phyloP scores from a whole-genome alignment of 768 basidiomycete genomes.

The Boletus coccyginus region DNA sequence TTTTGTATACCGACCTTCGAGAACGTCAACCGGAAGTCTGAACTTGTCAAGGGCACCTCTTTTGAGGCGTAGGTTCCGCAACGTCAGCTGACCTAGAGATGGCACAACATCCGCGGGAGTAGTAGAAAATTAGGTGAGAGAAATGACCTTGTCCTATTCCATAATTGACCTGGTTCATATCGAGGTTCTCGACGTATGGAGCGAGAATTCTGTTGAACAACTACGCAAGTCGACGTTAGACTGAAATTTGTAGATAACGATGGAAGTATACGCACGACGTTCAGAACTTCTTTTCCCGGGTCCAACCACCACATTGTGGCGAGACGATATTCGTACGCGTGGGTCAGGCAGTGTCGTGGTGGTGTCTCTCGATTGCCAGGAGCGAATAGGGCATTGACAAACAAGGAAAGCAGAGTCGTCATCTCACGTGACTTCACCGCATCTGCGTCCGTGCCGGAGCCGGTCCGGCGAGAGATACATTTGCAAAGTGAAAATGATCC shows the following conservation, averaged over 20 bases:
- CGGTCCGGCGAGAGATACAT: neutral
- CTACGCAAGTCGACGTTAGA: slow-evolving; percentile 30
- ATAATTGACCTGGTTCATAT: slow-evolving; percentile 92
- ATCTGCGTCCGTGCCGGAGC: neutral
- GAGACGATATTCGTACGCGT: neutral
- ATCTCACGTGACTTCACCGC: slow-evolving; percentile 26
- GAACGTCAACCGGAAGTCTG: slow-evolving; percentile 89
- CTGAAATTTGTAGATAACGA: neutral
- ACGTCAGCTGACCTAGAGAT: slow-evolving; percentile 64
- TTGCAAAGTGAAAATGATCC: neutral
- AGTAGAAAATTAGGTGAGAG: neutral
- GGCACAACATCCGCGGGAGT: slow-evolving; percentile 5
- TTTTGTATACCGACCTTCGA: slow-evolving; percentile 60
- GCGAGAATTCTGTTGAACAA: slow-evolving; percentile 89
- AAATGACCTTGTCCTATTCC: slow-evolving; percentile 78
- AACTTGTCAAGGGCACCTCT: slow-evolving; percentile 95
- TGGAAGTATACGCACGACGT: slow-evolving; percentile 48
- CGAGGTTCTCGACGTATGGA: slow-evolving; percentile 95
- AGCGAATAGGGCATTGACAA: slow-evolving; percentile 32
- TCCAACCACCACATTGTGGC: slow-evolving; percentile 81
- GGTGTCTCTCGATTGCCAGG: neutral
- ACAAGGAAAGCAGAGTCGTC: slow-evolving; percentile 22
- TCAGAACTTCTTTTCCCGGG: slow-evolving; percentile 81
- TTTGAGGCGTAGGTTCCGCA: slow-evolving; percentile 83
- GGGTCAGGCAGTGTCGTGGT: neutral